A percentile compares a stretch with the other conserved stretches of the same genome.
phyloP scores from a whole-genome alignment of 352 stramenopile species.

The Halophytophthora batemanensis region DNA sequence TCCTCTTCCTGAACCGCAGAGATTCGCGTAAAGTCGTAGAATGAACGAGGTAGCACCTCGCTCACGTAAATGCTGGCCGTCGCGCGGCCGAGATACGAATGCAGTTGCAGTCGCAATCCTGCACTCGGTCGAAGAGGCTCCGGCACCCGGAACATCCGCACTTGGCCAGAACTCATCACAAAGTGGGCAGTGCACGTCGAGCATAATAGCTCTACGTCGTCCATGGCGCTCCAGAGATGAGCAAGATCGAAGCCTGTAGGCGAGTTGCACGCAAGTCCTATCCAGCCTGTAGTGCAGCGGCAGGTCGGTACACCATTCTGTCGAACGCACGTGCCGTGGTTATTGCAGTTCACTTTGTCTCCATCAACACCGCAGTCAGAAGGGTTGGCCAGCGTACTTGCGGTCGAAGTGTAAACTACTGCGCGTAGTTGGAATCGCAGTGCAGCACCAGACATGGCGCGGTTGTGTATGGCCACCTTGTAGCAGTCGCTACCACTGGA shows the following conservation, averaged over 20 bases:
- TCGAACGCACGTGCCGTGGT: constrained; percentile 48
- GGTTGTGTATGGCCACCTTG: constrained; percentile 72
- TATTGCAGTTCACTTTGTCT: constrained; percentile 40
- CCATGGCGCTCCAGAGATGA: constrained; percentile 56
- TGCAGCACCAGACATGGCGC: constrained; percentile 39
- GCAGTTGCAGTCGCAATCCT: constrained; percentile 30
- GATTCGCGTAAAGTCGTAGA: constrained; percentile 76
- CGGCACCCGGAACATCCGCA: constrained; percentile 65
- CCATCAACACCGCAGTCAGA: constrained; percentile 8
- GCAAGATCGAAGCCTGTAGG: constrained; percentile 49
- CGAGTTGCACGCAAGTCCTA: constrained; percentile 55
- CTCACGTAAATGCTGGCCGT: constrained; percentile 68
- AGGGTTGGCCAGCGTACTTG: not conserved
- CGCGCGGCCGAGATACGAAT: constrained; percentile 14
- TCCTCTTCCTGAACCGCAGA: constrained; percentile 25
- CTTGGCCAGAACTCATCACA: constrained; percentile 38
- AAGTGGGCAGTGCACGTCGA: constrained; percentile 43
- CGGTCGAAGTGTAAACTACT: constrained; percentile 25
- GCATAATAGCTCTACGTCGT: constrained; percentile 52
- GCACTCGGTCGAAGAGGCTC: constrained; percentile 53
- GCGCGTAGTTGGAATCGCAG: constrained; percentile 49
- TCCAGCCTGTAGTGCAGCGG: constrained; percentile 60
- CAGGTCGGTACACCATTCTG: constrained; percentile 29
- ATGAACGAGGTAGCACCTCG: constrained; percentile 57
- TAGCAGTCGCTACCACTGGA: constrained; percentile 46